Evolutionary conservation across 441 rosid genomes (phyloP).

Genomic region (Eruca vesicaria): DNA sequence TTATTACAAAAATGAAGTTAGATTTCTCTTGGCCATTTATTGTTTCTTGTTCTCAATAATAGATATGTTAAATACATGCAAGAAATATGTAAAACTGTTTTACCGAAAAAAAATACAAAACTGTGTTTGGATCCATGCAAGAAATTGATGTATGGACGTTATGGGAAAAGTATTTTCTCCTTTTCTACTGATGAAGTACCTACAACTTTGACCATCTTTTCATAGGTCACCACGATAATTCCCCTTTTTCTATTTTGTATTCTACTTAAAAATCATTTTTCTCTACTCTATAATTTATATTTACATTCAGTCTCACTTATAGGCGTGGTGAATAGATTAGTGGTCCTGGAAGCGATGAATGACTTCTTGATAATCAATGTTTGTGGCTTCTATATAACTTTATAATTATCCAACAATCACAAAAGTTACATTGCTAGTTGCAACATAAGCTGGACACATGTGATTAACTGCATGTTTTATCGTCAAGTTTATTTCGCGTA

Average conservation of each 20-base stretch:
- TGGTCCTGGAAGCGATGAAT: neutral
- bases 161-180: constrained; percentile 11
- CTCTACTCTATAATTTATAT: neutral
- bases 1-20: neutral
- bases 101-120: too few species aligned
- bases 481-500: neutral
- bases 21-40: neutral
- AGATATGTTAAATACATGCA: neutral
- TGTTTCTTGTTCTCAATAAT: neutral
- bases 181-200: neutral
- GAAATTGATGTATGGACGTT: constrained; percentile 14
- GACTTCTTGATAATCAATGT: neutral
- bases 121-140: constrained; percentile 24
- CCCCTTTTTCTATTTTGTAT: neutral
- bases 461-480: neutral
- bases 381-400: neutral
- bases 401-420: neutral
- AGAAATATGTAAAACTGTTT: neutral
- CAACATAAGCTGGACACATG: neutral
- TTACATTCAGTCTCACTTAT: neutral
- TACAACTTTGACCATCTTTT: constrained; percentile 34
- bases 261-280: neutral
- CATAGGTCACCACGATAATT: neutral
- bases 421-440: neutral
- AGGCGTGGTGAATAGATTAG: neutral